Conservation (phyloP, 73 alveolate species). For the Loxodes magnus region DNA sequence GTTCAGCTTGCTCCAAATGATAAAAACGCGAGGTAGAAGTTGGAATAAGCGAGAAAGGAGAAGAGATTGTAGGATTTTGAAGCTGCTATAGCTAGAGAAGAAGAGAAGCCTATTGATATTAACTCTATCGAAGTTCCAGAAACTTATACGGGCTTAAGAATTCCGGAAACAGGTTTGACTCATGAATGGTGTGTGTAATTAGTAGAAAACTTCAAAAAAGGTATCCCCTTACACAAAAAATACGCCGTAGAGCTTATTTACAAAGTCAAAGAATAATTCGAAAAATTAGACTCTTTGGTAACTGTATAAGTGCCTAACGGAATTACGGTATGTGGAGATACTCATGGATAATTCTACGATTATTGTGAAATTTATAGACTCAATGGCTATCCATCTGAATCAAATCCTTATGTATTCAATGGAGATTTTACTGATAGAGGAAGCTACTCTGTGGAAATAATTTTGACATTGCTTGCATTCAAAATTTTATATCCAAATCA, state of each 20-base stretch:
- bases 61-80: slow-evolving; percentile 60
- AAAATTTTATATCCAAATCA: slow-evolving; percentile 84
- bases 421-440: slow-evolving; percentile 99
- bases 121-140: slow-evolving; percentile 62
- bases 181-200: slow-evolving; percentile 73
- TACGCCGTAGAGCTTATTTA: slow-evolving; percentile 66
- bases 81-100: slow-evolving; percentile 48
- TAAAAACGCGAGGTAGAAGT: slow-evolving; percentile 67
- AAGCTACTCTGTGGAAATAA: slow-evolving; percentile 89
- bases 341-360: slow-evolving; percentile 96
- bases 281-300: slow-evolving; percentile 39
- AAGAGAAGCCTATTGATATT: slow-evolving; percentile 37
- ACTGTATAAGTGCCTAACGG: slow-evolving; percentile 59
- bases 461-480: slow-evolving; percentile 83
- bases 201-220: slow-evolving; percentile 62
- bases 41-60: slow-evolving; percentile 57
- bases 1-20: slow-evolving; percentile 56
- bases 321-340: slow-evolving; percentile 95
- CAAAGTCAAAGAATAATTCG: slow-evolving; percentile 10
- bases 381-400: slow-evolving; percentile 86
- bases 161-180: slow-evolving; percentile 45
- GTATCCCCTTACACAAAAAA: slow-evolving; percentile 80
- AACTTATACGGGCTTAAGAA: slow-evolving; percentile 77
- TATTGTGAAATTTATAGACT: slow-evolving; percentile 72
- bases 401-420: slow-evolving; percentile 91